Conservation (phyloP, 768 basidiomycete genomes). For the Rickenella mellea region DNA sequence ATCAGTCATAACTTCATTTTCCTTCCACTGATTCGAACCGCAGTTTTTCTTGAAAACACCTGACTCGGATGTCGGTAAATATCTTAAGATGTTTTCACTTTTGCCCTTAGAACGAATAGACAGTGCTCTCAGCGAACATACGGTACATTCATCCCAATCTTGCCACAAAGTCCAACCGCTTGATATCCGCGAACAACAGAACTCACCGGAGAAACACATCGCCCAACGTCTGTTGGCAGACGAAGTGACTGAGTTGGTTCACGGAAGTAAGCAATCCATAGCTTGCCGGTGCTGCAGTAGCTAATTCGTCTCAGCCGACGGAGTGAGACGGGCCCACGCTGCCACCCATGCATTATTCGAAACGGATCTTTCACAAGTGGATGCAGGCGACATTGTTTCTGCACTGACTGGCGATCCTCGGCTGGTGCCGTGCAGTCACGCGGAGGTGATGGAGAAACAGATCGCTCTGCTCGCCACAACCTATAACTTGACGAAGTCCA, state of each 20-base stretch:
- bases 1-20: neutral
- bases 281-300: too few species aligned
- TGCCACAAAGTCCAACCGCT: neutral
- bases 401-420: constrained; percentile 62
- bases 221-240: constrained; percentile 46
- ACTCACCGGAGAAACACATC: constrained; percentile 26
- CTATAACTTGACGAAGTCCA: constrained; percentile 51
- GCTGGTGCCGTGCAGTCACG: constrained; percentile 39
- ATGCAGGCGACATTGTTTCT: constrained; percentile 42
- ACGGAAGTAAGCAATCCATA: neutral
- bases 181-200: constrained; percentile 11
- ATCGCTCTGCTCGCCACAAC: constrained; percentile 53
- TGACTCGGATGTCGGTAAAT: constrained; percentile 72
- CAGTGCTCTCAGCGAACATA: constrained; percentile 47
- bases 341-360: constrained; percentile 38
- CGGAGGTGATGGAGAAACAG: constrained; percentile 42
- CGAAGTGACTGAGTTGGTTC: constrained; percentile 52
- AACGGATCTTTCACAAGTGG: constrained; percentile 30
- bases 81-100: constrained; percentile 78
- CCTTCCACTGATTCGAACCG: neutral
- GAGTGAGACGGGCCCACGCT: constrained; percentile 30
- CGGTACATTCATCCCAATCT: constrained; percentile 24
- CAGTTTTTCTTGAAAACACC: constrained; percentile 85
- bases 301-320: constrained; percentile 27
- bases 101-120: constrained; percentile 50